Evolutionary conservation across 1,139 yeast genomes (phyloP), one percentile per base, ranked within the genome.

Genomic region (Trichomonascaceae sp.): DNA sequence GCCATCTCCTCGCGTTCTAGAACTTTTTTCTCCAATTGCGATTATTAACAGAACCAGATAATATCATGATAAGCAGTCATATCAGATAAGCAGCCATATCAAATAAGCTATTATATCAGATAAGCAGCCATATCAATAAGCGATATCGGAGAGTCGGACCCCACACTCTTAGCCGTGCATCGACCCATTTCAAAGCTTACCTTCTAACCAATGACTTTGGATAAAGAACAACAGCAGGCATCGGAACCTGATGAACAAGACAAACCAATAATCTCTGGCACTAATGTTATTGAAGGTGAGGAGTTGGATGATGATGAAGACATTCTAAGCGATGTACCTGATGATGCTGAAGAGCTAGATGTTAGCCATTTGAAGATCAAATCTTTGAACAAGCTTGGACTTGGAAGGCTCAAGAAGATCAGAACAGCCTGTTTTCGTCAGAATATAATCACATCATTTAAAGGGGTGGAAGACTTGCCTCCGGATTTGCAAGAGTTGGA

Each of bases 361-460:
- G 73, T 93, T 54, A 79, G 90, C 43, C 98, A 93, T 68, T 71
- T 88, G 64, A 88, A 88, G 70, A 84, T 91, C 52, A 65, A 74
- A 13, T 81, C 89, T 0, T 69, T 91, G 61, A 84, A 81, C 53
- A 90, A 81, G 54, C 75, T 93, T 60, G 76, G 82, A 41, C 73
- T 93, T 51, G 68, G 67, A 12, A 71, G 91, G 52, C 47, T 63
- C 45, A 69, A 70, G 1, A 71, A 80, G 45, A 72, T 89, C 57
- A 83, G 80, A 63, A 67, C 77, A 1, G 72, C 93, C 36, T 86
- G 93, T 58, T 76, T 95, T 58, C 81, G 99, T 63, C 96, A 91
- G 66, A 95, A 95, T 68, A 73, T 89, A 58, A 74, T 95, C 47
- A 83, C 87, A 38, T 81, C 87, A 18, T 77, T 91, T 50, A 80